phyloP scores from a whole-genome alignment of 176 grass and related monocot species.

The Cymbopogon citratus region DNA sequence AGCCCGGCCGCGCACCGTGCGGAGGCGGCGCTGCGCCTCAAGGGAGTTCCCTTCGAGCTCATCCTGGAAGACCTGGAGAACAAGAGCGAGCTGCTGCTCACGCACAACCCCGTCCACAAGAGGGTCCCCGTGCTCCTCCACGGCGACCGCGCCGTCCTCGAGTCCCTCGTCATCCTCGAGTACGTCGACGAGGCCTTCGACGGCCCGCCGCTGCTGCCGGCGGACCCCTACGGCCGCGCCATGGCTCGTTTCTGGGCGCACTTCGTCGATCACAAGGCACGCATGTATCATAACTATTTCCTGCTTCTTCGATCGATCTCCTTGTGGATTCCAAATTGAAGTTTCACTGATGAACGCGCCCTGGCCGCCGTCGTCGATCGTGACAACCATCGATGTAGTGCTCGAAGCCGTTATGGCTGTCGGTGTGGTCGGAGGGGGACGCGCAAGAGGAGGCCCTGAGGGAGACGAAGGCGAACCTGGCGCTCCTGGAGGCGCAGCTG shows the following conservation, averaged over 20 bases:
- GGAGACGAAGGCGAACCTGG: slow-evolving; percentile 28
- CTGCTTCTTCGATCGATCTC: no score
- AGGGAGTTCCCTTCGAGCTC: slow-evolving; percentile 39
- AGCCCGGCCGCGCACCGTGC: slow-evolving; percentile 41
- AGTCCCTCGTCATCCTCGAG: slow-evolving; percentile 39
- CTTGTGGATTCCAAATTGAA: no score
- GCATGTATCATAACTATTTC: no score
- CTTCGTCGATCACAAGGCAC: slow-evolving; percentile 9
- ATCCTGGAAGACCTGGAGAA: slow-evolving; percentile 31
- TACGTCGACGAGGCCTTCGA: slow-evolving; percentile 39
- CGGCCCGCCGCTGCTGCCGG: not conserved
- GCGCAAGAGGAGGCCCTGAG: slow-evolving; percentile 17
- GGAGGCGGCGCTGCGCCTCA: slow-evolving; percentile 35
- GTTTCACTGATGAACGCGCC: no score
- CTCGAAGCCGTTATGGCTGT: slow-evolving; percentile 21
- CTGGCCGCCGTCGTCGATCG: no score
- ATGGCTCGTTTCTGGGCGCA: slow-evolving; percentile 29
- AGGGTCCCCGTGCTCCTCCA: slow-evolving; percentile 42
- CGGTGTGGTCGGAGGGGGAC: slow-evolving; percentile 39
- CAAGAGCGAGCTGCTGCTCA: slow-evolving; percentile 45
- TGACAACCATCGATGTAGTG: not conserved
- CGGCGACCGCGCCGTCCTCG: not conserved
- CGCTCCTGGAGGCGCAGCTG: slow-evolving; percentile 3
- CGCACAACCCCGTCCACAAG: slow-evolving; percentile 37
- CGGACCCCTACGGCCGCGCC: slow-evolving; percentile 15